Evolutionary conservation across 2,329 filamentous ascomycete genomes (phyloP).

Genomic region (Venturia carpophila): DNA sequence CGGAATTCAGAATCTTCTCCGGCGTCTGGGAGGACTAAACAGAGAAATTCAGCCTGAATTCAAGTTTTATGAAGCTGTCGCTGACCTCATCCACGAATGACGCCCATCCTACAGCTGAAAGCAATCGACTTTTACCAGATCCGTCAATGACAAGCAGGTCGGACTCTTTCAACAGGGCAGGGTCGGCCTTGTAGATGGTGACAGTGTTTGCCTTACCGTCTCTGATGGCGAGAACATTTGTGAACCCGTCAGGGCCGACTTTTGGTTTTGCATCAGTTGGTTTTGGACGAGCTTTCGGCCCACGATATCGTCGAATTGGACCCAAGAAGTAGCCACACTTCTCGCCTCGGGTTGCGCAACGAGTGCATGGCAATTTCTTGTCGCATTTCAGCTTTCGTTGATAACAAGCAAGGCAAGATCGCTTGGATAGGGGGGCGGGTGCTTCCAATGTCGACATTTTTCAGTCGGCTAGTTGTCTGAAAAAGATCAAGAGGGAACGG

Average conservation of each 20-base stretch:
- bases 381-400: constrained; percentile 16
- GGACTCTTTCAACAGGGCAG: not conserved
- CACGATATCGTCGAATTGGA: not conserved
- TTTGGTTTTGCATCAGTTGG: not conserved
- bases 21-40: not conserved
- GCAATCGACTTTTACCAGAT: constrained; percentile 1
- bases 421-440: not conserved
- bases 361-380: not conserved
- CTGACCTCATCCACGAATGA: not conserved
- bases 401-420: constrained; percentile 8
- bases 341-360: not conserved
- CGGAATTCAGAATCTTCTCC: not conserved
- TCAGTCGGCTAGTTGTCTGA: not conserved
- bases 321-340: not conserved
- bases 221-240: constrained; percentile 13
- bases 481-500: not conserved
- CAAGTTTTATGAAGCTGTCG: not conserved
- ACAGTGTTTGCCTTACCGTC: constrained; percentile 2
- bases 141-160: constrained; percentile 6
- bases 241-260: not conserved
- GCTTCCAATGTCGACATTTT: not conserved
- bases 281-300: not conserved
- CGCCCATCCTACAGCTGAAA: not conserved
- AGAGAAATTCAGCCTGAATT: too few species aligned
- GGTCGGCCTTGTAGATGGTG: constrained; percentile 2